Evolutionary conservation across 2,329 filamentous ascomycete genomes (phyloP).

Genomic region (Stagonosporopsis rhizophila): DNA sequence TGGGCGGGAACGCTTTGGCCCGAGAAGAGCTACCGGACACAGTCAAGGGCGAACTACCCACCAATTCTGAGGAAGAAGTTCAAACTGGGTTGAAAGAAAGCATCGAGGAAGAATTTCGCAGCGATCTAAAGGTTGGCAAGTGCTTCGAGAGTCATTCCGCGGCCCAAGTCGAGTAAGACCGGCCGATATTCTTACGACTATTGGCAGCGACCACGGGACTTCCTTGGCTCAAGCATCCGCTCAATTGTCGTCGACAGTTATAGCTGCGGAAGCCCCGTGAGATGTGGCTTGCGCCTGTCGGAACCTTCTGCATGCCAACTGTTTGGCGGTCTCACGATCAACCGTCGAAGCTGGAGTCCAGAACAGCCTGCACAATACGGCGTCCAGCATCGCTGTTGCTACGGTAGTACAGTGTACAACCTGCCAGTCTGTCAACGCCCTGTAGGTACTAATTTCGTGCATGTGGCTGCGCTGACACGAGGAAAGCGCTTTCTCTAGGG

Average conservation of each 20-base stretch:
- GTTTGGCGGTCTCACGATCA: not conserved
- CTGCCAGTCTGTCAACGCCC: not conserved
- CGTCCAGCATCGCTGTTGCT: not conserved
- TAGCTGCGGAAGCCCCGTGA: not conserved
- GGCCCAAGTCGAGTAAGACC: not conserved
- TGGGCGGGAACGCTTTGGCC: constrained; percentile 16
- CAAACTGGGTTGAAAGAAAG: not conserved
- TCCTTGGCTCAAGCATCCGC: not conserved
- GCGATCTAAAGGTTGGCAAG: not conserved
- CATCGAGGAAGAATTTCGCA: not conserved
- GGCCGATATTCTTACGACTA: not conserved
- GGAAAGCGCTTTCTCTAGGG: constrained; percentile 1
- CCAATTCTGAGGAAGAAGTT: not conserved
- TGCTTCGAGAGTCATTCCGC: not conserved
- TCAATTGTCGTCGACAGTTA: not conserved
- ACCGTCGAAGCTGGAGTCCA: not conserved
- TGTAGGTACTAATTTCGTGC: not conserved
- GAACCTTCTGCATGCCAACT: not conserved
- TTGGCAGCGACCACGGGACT: not conserved
- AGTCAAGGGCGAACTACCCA: not conserved
- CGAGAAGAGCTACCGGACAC: constrained; percentile 4
- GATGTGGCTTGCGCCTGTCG: constrained; percentile 1
- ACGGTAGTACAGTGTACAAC: not conserved
- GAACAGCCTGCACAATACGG: not conserved
- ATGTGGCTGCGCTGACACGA: not conserved